Evolutionary conservation across 179 eudicot genomes (phyloP).

Genomic region (Carnegiea gigantea): DNA sequence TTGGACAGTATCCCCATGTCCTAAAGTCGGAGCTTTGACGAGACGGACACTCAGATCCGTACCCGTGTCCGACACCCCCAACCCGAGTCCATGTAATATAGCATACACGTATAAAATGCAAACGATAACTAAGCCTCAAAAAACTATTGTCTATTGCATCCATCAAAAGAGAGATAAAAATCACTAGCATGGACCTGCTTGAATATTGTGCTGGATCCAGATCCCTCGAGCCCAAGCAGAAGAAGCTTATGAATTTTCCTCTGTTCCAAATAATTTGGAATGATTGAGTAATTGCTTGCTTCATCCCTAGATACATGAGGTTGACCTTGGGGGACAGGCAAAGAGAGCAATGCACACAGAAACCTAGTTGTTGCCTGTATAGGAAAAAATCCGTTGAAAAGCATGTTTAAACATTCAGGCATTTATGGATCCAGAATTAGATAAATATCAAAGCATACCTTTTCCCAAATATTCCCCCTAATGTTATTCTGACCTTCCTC

Average conservation of each 20-base stretch:
- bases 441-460: conserved; percentile 47
- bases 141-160: background rate
- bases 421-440: background rate
- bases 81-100: background rate
- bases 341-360: conserved; percentile 68
- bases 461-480: conserved; percentile 93
- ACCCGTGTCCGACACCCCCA: too few relatives aligned
- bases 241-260: conserved; percentile 74
- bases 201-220: conserved; percentile 97
- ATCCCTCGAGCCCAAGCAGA: conserved; percentile 73
- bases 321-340: conserved; percentile 83
- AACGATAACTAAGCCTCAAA: background rate
- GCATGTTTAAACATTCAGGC: background rate
- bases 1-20: too few relatives aligned
- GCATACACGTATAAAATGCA: background rate
- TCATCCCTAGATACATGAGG: conserved; percentile 63
- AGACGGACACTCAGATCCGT: too few relatives aligned
- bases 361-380: conserved; percentile 82
- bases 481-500: conserved; percentile 97
- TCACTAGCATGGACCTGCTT: conserved; percentile 65
- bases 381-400: conserved; percentile 21
- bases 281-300: conserved; percentile 56
- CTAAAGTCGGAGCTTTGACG: too few relatives aligned
- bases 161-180: conserved; percentile 1
- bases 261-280: conserved; percentile 74